Percentiles rank a stretch among this genome's conserved stretches.
Evolutionary conservation across 257 asterid genomes (phyloP).

Genomic region (Plectranthus barbatus): DNA sequence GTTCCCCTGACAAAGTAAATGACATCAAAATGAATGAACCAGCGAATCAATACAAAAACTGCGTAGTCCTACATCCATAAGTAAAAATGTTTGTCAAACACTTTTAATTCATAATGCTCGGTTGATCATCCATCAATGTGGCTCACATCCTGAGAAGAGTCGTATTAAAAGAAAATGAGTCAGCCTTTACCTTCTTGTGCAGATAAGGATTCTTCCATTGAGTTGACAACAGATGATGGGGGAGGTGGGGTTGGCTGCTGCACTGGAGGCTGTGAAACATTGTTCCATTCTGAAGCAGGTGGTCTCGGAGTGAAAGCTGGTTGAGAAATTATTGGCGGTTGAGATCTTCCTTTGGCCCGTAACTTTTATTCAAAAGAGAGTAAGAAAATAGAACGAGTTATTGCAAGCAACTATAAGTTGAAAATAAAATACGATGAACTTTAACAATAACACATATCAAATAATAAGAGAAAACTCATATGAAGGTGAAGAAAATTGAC

Average conservation of each 20-base stretch:
- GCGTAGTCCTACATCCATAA: not conserved
- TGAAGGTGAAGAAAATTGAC: not conserved
- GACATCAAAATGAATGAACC: conserved; percentile 8
- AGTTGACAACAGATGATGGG: conserved; percentile 30
- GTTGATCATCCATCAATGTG: not conserved
- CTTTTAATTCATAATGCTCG: not conserved
- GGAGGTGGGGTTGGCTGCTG: conserved; percentile 28
- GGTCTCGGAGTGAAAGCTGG: conserved; percentile 36
- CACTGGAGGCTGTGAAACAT: conserved; percentile 39
- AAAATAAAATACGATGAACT: not conserved
- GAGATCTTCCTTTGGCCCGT: conserved; percentile 54
- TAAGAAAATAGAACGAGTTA: not conserved
- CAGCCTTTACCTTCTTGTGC: conserved; percentile 44
- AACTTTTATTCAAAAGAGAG: conserved; percentile 16
- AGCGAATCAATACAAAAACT: not conserved
- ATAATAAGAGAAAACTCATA: not conserved
- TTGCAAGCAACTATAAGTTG: not conserved
- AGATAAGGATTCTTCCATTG: conserved; percentile 33
- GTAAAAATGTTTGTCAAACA: not conserved
- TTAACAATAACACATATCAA: too few species aligned
- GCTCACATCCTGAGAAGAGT: not conserved
- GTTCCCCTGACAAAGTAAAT: conserved; percentile 42
- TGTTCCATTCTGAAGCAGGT: conserved; percentile 36
- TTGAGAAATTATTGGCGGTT: not conserved
- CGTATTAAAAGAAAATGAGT: not conserved